Base-by-base conservation (phyloP, 306 rosid genomes). In the Quercus ilex region DNA sequence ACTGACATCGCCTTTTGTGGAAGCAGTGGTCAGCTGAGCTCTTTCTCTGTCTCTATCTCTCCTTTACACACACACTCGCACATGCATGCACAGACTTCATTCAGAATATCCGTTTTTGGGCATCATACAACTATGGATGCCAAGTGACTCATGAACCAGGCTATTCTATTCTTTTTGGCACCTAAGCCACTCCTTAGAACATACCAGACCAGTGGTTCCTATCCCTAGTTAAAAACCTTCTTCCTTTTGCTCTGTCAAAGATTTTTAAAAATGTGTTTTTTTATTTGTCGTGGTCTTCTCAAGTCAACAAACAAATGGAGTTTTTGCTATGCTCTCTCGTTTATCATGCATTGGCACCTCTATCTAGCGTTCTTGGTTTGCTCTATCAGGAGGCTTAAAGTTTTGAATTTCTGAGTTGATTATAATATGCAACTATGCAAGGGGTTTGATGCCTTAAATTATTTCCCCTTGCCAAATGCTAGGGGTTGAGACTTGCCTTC, bases 1-100 rank as follows among this genome's bases (percentile, higher is more conserved):
- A 35, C 60, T 95, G 82, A 93, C 91, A 38, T 82, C 77, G 67
- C 98, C 98, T 31, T 91, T 91, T 79, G 97, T 91, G 35, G 97
- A 95, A 79, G 89, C 96, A 6, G 98, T 92, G 91, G 99, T 95
- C 80, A 88, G 94, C 70, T n/a, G 51, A 65, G 26, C 74, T 69
- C 67, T 59, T 49, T 49, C 70, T 21, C 6, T n/a, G 15, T 53
- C 46, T 25, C 25, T 69, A 52, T 67, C 74, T 55, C 81, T 11
- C 74, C 25, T 71, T 75, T 74, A 33, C 59, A 28, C 67, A 8
- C 35, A 19, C 82, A 71, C 70, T 41, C 49, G 23, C 33, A 69
- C 71, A 68, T 59, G 53, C 62, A 55, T 78, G 78, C 74, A 58
- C 74, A 31, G 64, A 30, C 6, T 59, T 74, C n/a, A 8, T 74